A percentile compares a stretch with the other conserved stretches of the same genome.
phyloP scores from a whole-genome alignment of 1,284 basidiomycete species.

The Hymenochaete sp. region DNA sequence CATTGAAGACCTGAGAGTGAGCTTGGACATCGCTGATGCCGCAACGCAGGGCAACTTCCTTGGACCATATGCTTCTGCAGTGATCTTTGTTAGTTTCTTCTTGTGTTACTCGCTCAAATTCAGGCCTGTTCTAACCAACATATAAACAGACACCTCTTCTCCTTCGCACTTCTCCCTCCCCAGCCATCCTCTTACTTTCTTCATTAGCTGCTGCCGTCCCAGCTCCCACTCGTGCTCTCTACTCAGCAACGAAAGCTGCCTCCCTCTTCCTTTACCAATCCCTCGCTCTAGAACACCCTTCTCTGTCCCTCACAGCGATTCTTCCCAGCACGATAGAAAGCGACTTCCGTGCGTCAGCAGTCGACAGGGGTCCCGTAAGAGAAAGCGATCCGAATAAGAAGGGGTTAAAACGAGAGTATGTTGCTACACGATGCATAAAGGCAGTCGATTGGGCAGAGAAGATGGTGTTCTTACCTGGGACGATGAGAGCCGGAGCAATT shows the following conservation, averaged over 20 bases:
- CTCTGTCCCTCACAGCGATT: slow-evolving; percentile 48
- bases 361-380: slow-evolving; percentile 47
- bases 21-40: slow-evolving; percentile 42
- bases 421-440: slow-evolving; percentile 46
- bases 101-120: slow-evolving; percentile 4
- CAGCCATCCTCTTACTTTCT: slow-evolving; percentile 74
- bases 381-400: slow-evolving; percentile 46
- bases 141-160: slow-evolving; percentile 66
- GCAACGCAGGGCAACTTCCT: slow-evolving; percentile 56
- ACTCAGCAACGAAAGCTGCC: slow-evolving; percentile 79
- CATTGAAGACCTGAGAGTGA: slow-evolving; percentile 41
- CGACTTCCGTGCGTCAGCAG: slow-evolving; percentile 69
- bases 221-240: slow-evolving; percentile 79
- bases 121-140: slow-evolving; percentile 1
- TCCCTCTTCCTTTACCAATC: slow-evolving; percentile 73
- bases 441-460: slow-evolving; percentile 51
- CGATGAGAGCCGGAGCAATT: slow-evolving; percentile 32
- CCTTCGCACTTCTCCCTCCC: slow-evolving; percentile 54
- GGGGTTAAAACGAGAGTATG: slow-evolving; percentile 47
- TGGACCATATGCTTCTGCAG: slow-evolving; percentile 54
- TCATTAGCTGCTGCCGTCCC: slow-evolving; percentile 76
- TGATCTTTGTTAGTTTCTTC: slow-evolving; percentile 50
- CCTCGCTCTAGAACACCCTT: slow-evolving; percentile 70
- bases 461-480: slow-evolving; percentile 46
- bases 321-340: slow-evolving; percentile 65